Evolutionary conservation across 805 yeast species (phyloP), one percentile per base, ranked within the genome.

Genomic region (Yarrowia bubula): DNA sequence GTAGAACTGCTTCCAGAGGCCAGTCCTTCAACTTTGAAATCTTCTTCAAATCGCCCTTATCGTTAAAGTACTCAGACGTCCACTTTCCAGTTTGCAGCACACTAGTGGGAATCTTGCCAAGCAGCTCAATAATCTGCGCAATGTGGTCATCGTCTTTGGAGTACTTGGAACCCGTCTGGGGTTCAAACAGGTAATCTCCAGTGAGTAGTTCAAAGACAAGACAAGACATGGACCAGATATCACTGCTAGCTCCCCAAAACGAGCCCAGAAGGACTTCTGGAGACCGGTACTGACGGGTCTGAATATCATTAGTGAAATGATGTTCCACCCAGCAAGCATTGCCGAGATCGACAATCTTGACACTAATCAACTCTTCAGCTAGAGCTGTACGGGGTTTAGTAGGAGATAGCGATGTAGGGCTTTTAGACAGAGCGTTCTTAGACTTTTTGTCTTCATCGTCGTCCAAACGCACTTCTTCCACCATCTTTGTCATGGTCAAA

Each of bases 221-320:
- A 77, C 98, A 92, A 0, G 96, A 98, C 71, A 89, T 80, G n/a
- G 97, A 89, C 99, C 99, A 95, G 55, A 93, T 83, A 76, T 95
- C 99, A 0, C 96, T 87, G 64, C 93, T 86, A 62, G 96, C 92
- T 0, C 99, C 99, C 99, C 99, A 95, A 37, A 84, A 80, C 9
- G 89, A 83, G 0, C 96, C 95, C 17, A 89, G 71, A 14, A 89
- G 75, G 5, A 88, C 89, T 72, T 93, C 99, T 0, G 98, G 98
- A 0, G 97, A 84, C 50, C 99, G 81, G 75, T 92, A 92, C 74
- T 92, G 97, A 51, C 98, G 81, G 1, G 98, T 92, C 76, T 92
- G 97, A 67, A 92, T 90, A 68, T 90, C 92, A 74, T 90, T 85
- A 4, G 97, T 89, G 75, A 88, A 90, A 74, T 92, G 97, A 60